Percentiles rank a stretch among this genome's conserved stretches.
Conservation (phyloP, 225 moss, liverwort and hornwort species). For the Lunularia cruciata region DNA sequence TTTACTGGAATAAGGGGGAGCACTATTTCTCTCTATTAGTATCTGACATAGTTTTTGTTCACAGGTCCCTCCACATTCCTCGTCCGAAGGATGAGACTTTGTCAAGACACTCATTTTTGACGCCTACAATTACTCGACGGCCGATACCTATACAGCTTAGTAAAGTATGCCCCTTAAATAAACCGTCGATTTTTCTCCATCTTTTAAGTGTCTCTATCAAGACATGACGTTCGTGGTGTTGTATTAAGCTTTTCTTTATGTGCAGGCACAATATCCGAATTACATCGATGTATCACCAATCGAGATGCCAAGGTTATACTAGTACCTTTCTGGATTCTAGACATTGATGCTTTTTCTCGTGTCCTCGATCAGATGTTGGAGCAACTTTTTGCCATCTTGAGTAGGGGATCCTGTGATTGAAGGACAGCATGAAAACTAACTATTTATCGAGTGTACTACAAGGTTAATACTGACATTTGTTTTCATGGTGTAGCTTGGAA, state of each 20-base stretch:
- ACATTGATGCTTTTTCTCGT: no score
- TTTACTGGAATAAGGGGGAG: no score
- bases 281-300: conserved; percentile 82
- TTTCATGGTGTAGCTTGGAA: conserved; percentile 64
- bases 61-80: conserved; percentile 79
- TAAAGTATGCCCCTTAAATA: conserved; percentile 50
- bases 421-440: no score
- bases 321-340: background rate
- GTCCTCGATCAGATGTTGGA: no score
- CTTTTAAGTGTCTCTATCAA: background rate
- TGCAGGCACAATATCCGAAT: conserved; percentile 95
- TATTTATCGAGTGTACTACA: no score
- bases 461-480: conserved; percentile 38
- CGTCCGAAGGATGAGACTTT: conserved; percentile 88
- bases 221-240: background rate
- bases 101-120: conserved; percentile 87
- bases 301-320: conserved; percentile 85
- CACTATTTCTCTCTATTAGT: no score
- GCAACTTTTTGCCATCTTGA: no score
- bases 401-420: no score
- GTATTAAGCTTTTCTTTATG: no score
- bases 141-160: conserved; percentile 48
- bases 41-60: background rate
- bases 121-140: conserved; percentile 50
- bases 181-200: background rate